phyloP scores from a whole-genome alignment of 768 basidiomycete species.

The Gymnopilus dilepis region DNA sequence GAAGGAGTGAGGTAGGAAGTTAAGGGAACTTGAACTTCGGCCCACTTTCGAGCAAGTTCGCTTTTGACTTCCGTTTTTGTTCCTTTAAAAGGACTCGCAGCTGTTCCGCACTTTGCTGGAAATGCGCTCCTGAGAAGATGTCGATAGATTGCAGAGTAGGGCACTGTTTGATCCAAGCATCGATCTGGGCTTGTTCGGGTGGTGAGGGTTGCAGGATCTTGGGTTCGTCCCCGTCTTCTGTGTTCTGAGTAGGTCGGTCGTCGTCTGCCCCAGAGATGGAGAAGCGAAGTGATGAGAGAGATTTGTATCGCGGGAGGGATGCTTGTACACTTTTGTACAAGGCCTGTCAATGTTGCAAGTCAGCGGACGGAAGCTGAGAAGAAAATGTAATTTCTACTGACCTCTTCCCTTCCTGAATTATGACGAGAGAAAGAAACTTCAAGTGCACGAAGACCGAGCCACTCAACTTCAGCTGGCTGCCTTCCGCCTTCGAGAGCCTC shows the following conservation, averaged over 20 bases:
- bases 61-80: background rate
- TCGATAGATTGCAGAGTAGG: constrained; percentile 31
- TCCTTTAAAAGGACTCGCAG: background rate
- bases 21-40: constrained; percentile 17
- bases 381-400: constrained; percentile 23
- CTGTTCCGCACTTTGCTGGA: constrained; percentile 16
- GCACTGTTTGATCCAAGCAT: constrained; percentile 30
- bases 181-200: constrained; percentile 24
- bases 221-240: constrained; percentile 13
- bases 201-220: constrained; percentile 10
- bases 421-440: constrained; percentile 18
- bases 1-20: background rate
- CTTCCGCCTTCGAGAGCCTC: constrained; percentile 13
- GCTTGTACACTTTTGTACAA: constrained; percentile 46
- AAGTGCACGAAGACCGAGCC: constrained; percentile 20
- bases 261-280: constrained; percentile 7
- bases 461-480: background rate
- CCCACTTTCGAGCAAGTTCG: background rate
- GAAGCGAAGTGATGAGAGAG: constrained; percentile 38
- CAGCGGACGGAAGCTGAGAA: background rate
- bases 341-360: constrained; percentile 27
- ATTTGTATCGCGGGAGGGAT: constrained; percentile 44
- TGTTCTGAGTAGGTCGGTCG: background rate
- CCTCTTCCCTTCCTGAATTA: constrained; percentile 37
- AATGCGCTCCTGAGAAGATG: constrained; percentile 35